Base-by-base conservation (phyloP, 2,329 filamentous ascomycete species). In the Colletotrichum sp. region DNA sequence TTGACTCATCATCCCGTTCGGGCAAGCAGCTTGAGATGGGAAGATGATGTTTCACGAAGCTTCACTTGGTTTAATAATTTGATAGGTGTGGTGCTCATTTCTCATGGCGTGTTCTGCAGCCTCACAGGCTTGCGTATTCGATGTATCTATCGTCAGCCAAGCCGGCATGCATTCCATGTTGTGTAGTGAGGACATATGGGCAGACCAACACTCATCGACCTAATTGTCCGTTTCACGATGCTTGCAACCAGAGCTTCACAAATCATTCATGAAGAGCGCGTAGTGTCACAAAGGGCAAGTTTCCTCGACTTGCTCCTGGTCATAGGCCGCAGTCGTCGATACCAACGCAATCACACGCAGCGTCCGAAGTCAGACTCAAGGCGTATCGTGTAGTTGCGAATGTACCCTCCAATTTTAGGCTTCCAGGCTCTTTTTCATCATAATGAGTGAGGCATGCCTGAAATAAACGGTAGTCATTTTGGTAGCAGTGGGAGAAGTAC, bases 1-100 rank as follows among this genome's bases (percentile, higher is more conserved):
- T 71, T 66, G 71, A 74, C 71, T 74, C 71, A 74, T 74, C 67
- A 16, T 44, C 44, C n/a, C 34, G 15, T 64, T 15, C 30, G 7
- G 36, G 8, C 22, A 28, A 64, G 59, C 44, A 34, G 15, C n/a
- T 16, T 22, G 15, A 55, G n/a, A 48, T n/a, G 4, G 1, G 15
- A 10, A 36, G 6, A 7, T 16, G 32, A 16, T 13, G 24, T 15
- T 24, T 36, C 12, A 18, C 5, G 62, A 36, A 62, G 55, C 55
- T 59, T 59, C 55, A 22, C 44, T 52, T 22, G 44, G 44, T 52
- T 52, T 52, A 4, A 13, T 22, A 13, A 52, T 52, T 5, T 2
- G 22, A 10, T 5, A 5, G 44, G 6, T 22, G 18, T 52, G 3
- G 4, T 52, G 0, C 10, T 52, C 1, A 2, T 22, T 5, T 52